phyloP scores from a whole-genome alignment of 495 filamentous ascomycete species.

The Lichina pygmaea region DNA sequence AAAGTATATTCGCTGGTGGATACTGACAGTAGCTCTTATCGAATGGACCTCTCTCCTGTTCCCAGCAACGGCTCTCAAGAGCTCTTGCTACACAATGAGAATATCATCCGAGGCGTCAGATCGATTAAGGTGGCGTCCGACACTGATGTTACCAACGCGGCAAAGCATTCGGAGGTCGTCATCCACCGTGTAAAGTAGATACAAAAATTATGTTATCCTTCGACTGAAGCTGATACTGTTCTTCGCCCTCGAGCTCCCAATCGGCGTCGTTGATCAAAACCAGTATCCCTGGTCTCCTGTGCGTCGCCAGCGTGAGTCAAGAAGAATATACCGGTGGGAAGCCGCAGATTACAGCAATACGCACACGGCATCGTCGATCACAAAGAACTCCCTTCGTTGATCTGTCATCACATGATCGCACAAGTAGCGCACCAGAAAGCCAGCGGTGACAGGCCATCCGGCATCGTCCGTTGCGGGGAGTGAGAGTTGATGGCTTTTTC shows the following conservation, averaged over 20 bases:
- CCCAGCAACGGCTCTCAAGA: too few species aligned
- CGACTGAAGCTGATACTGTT: slow-evolving; percentile 53
- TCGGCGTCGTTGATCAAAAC: slow-evolving; percentile 94
- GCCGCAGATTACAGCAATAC: slow-evolving; percentile 10
- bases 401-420: slow-evolving; percentile 68
- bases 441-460: slow-evolving; percentile 35
- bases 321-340: slow-evolving; percentile 1
- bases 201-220: slow-evolving; percentile 87
- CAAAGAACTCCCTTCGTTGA: slow-evolving; percentile 64
- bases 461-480: slow-evolving; percentile 33
- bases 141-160: too few species aligned
- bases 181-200: slow-evolving; percentile 90
- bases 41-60: too few species aligned
- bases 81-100: too few species aligned
- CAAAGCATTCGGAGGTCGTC: slow-evolving; percentile 1
- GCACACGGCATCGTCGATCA: slow-evolving; percentile 70
- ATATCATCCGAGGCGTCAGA: too few species aligned
- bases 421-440: slow-evolving; percentile 56
- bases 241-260: slow-evolving; percentile 94
- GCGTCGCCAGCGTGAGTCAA: background rate
- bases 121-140: too few species aligned
- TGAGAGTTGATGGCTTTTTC: slow-evolving; percentile 38
- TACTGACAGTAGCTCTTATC: too few species aligned
- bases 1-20: too few species aligned
- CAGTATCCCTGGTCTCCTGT: slow-evolving; percentile 81